Conservation (phyloP, 495 filamentous ascomycete genomes). For the Chaetomium fimeti region DNA sequence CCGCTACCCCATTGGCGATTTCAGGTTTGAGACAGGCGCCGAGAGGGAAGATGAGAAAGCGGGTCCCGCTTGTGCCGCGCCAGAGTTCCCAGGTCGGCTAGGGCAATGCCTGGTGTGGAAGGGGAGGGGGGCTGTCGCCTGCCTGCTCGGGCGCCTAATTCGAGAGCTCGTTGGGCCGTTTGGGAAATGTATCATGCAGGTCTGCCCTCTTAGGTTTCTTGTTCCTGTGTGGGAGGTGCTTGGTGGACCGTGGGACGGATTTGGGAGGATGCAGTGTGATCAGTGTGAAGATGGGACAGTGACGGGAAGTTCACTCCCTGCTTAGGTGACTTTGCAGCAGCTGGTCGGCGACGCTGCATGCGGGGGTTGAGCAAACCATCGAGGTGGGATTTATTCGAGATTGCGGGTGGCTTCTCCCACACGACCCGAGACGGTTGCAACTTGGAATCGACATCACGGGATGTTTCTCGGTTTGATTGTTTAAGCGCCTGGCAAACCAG, state of each 20-base stretch:
- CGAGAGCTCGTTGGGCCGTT: conserved; percentile 9
- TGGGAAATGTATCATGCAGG: conserved; percentile 8
- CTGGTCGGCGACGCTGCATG: background rate
- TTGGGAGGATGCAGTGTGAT: conserved; percentile 13
- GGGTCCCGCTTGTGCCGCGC: conserved; percentile 17
- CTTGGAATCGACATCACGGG: conserved; percentile 4
- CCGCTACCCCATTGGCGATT: conserved; percentile 11
- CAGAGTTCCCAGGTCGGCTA: background rate
- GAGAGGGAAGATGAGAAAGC: background rate
- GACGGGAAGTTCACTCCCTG: background rate
- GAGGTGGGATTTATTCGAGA: background rate
- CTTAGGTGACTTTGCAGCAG: background rate
- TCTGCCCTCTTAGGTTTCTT: background rate
- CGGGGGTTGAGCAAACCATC: background rate
- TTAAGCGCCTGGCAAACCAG: conserved; percentile 4
- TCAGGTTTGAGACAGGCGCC: conserved; percentile 16
- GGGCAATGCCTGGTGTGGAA: background rate
- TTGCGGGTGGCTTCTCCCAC: background rate
- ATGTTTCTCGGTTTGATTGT: conserved; percentile 5
- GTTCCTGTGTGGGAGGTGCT: background rate
- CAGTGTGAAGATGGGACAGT: conserved; percentile 6
- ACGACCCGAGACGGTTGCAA: background rate
- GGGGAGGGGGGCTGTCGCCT: background rate
- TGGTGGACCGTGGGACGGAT: conserved; percentile 10
- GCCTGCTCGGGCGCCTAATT: conserved; percentile 12